Conservation (phyloP, 2,329 filamentous ascomycete species). For the Colletotrichum sp. region DNA sequence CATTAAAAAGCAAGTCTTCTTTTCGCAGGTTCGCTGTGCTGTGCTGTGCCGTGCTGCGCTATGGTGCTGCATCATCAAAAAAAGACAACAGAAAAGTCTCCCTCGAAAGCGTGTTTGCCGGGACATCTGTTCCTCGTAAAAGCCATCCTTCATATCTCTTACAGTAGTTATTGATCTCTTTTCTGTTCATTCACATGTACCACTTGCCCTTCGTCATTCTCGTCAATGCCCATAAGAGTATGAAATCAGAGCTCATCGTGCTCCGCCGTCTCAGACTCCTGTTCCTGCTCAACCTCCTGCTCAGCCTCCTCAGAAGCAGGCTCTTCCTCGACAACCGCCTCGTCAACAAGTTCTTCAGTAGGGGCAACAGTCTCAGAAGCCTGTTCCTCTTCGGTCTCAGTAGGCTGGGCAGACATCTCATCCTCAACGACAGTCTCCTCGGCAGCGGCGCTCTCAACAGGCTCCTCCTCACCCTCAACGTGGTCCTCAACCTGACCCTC, state of each 20-base stretch:
- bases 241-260: background rate
- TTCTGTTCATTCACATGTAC: background rate
- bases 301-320: background rate
- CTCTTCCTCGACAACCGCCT: background rate
- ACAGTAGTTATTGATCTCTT: background rate
- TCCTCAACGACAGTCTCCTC: background rate
- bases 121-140: background rate
- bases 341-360: background rate
- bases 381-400: background rate
- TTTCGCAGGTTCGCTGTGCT: background rate
- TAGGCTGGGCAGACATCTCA: background rate
- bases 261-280: background rate
- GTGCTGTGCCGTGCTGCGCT: background rate
- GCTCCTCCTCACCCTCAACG: background rate
- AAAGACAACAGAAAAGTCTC: background rate
- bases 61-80: background rate
- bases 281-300: background rate
- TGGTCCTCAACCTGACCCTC: background rate
- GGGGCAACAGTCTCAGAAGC: background rate
- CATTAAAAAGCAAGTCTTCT: background rate
- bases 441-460: background rate
- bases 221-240: background rate
- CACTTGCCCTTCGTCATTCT: background rate
- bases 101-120: background rate
- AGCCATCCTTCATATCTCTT: background rate